phyloP scores from a whole-genome alignment of 768 basidiomycete genomes.

The Trametes cinnabarina region DNA sequence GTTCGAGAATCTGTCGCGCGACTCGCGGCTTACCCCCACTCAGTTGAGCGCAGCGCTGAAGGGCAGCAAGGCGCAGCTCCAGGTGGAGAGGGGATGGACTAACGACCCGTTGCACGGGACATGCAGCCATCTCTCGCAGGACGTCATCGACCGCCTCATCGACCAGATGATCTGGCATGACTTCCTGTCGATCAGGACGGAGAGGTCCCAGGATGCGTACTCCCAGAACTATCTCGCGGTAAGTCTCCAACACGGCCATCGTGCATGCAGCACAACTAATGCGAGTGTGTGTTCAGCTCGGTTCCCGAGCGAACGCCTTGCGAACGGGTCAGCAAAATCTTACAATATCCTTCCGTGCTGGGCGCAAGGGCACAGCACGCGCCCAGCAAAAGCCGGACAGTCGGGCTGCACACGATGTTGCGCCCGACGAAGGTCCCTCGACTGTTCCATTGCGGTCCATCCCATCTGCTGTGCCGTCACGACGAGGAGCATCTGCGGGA shows the following conservation, averaged over 20 bases:
- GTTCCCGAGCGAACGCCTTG: not conserved
- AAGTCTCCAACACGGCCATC: not conserved
- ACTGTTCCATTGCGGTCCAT: not conserved
- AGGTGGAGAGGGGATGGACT: slow-evolving; percentile 48
- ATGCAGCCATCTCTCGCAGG: slow-evolving; percentile 46
- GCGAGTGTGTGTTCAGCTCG: not conserved
- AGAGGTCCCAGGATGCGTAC: not conserved
- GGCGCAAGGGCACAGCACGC: not conserved
- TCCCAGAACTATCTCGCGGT: slow-evolving; percentile 7
- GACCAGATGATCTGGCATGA: slow-evolving; percentile 13
- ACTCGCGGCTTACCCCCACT: slow-evolving; percentile 46
- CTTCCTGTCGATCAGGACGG: not conserved
- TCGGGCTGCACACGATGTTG: not conserved
- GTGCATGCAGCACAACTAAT: not conserved
- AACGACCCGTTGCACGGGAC: slow-evolving; percentile 51
- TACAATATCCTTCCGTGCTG: not conserved
- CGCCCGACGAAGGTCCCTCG: not conserved
- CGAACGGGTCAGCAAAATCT: not conserved
- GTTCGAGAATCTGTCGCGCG: not conserved
- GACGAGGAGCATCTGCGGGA: not conserved
- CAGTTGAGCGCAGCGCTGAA: slow-evolving; percentile 63
- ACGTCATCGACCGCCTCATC: slow-evolving; percentile 50
- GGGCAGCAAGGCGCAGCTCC: slow-evolving; percentile 52
- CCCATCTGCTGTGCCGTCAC: not conserved
- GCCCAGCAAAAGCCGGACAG: not conserved